Evolutionary conservation across 768 basidiomycete genomes (phyloP), one percentile per base, ranked within the genome.

Genomic region (Termitomyces sp.): DNA sequence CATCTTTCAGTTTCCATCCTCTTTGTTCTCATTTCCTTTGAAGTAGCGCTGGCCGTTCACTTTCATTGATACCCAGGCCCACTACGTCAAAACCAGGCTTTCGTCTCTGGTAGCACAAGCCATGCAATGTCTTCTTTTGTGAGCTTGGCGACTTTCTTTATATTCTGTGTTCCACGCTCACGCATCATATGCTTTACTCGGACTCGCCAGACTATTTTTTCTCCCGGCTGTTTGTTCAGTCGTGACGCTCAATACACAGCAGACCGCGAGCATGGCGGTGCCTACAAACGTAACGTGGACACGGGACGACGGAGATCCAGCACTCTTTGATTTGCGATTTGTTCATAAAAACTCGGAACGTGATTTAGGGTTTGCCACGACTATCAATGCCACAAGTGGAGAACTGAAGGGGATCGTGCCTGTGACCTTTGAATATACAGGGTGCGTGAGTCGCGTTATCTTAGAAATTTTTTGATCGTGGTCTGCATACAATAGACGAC

Each of bases 21-120:
- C 24, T 18, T 18, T 16, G 10, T 56, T 47, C 34, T 8, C n/a
- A 32, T 29, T 3, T 16, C 29, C 7, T 6, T 7, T 24, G 51
- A 48, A 59, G 49, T 39, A 48, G 59, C 55, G 59, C 59, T 56
- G 59, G 59, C n/a, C 55, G 59, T 55, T 60, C 14, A 34, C 53
- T 56, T 52, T 37, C 36, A 10, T 9, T 46, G 5, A 18, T 39
- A 6, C 53, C 22, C 37, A 22, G 44, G 24, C 12, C 18, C 22
- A 44, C 47, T 1, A 13, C 29, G n/a, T 26, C 20, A 13, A 53
- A 27, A 34, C 20, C 46, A 53, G 44, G 27, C 43, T 43, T 16
- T 52, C 57, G 56, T 46, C 59, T 56, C 50, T 32, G 55, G 55
- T 24, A 60, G 55, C 43, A 59, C 47, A 46, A 55, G 55, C 20